These are phyloP conservation scores for Metschnikowia reukaufii DNA, from an alignment of 805 yeast genomes.

Conservation along the genomic window DNA sequence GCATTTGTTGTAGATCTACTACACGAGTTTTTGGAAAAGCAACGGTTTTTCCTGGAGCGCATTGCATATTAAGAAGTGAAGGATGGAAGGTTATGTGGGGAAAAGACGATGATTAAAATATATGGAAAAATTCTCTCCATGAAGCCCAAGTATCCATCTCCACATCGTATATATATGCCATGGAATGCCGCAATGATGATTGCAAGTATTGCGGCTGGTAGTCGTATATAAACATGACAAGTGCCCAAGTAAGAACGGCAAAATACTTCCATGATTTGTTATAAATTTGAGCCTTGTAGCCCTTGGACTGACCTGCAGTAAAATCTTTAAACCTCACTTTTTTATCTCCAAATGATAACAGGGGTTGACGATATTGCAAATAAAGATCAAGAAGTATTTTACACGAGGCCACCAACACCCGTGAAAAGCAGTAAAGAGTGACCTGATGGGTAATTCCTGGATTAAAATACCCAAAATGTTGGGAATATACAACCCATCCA, in stretches of 20 bases:
- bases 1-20: neutral
- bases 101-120: constrained; percentile 1
- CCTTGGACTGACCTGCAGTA: constrained; percentile 32
- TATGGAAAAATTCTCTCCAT: constrained; percentile 46
- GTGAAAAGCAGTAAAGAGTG: constrained; percentile 68
- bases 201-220: constrained; percentile 63
- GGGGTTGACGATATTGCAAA: constrained; percentile 38
- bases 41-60: neutral
- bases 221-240: constrained; percentile 69
- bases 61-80: neutral
- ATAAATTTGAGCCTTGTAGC: constrained; percentile 30
- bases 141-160: constrained; percentile 53
- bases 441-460: constrained; percentile 66
- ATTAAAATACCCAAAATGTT: constrained; percentile 43
- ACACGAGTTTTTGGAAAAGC: neutral
- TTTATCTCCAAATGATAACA: constrained; percentile 23
- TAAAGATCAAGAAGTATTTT: constrained; percentile 47
- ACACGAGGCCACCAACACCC: constrained; percentile 64
- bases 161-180: constrained; percentile 68
- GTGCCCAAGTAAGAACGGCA: constrained; percentile 69
- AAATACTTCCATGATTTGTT: constrained; percentile 54
- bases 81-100: neutral
- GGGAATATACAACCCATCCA: constrained; percentile 45
- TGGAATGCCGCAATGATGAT: constrained; percentile 60
- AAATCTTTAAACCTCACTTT: constrained; percentile 28